Base-by-base conservation (phyloP, 805 yeast species). In the Lachancea sp. region DNA sequence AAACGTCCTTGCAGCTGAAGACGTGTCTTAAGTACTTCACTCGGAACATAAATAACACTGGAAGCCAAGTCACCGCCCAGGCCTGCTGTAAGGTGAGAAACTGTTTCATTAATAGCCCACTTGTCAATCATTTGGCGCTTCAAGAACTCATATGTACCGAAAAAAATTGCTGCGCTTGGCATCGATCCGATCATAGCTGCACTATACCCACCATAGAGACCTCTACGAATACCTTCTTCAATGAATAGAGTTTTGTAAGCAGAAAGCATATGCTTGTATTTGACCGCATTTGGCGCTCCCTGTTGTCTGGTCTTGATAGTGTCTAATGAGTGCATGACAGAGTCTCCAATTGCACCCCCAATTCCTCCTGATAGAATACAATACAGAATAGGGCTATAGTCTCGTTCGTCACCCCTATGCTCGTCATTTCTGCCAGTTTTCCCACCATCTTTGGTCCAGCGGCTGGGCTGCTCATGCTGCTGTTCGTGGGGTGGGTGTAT, bases 251-350 rank as follows among this genome's bases (percentile, higher is more conserved):
- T 80, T 20, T 63, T 46, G 53, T 83, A 87, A 0, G 97, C 95
- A 8, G 77, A 73, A 7, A 81, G 52, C 80, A 88, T 87, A 52
- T 74, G 79, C 45, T 67, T 72, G 61, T 90, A 90, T 60, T 85
- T 83, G 5, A 67, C 48, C 11, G 49, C 49, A 48, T 71, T 68
- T 17, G 84, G 80, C 3, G 95, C 84, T n/a, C 96, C 97, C 58
- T 92, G 99, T 60, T 92, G 98, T 47, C 98, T 71, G 2, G 98
- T 92, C 60, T 92, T 92, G 23, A 92, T 96, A 0, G 98, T 92
- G 58, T 92, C 99, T 25, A 92, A 65, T 0, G 97, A 89, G 63
- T 92, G 97, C 97, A 92, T 92, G 22, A 77, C 66, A 1, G 92
- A 74, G 55, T 90, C 98, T 11, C 97, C 97, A 28, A 89, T 75